Base-by-base conservation (phyloP, 1,284 basidiomycete species). In the Xerocomus amazonicus region DNA sequence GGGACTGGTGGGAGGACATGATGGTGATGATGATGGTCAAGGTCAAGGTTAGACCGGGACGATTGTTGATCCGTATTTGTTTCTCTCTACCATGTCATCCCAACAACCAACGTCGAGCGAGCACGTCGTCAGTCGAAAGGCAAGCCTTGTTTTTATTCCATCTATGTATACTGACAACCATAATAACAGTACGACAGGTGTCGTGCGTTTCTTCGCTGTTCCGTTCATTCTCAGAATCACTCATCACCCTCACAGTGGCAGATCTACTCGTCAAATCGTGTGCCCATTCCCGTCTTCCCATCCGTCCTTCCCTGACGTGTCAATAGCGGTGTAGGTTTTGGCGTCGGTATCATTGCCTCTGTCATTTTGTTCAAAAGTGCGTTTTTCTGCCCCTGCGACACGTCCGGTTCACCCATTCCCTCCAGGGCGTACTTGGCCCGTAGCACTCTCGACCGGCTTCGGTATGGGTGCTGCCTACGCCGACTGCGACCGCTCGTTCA, bases 401-500 rank as follows among this genome's bases (percentile, higher is more conserved):
- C 45, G 10, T 35, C n/a, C 53, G 28, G 29, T 47, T 53, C 53
- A 56, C 32, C 51, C 44, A 42, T 47, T 48, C 42, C 50, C 36
- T 14, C 46, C 39, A 98, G 95, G 96, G 76, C 91, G 95, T 58
- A 90, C 90, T 65, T 98, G 94, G 92, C 96, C 96, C 23, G 89
- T 98, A 55, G 89, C 92, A 53, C 83, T 98, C 51, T 82, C 90
- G 7, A 93, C 94, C 17, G 95, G 96, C 55, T 97, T 91, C 67
- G 93, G 90, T 41, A 77, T 84, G 42, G 92, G 92, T 54, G 84
- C 86, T 50, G 91, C 92, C 41, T 96, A 95, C 71, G 92, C 92
- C 28, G 91, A 97, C 80, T 97, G 94, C 74, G 93, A 97, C 76
- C 87, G 92, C 57, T 90, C 90, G 19, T 96, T 97, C 81, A 96